Conservation (phyloP, 306 rosid genomes). For the Hylodesmum podocarpum region DNA sequence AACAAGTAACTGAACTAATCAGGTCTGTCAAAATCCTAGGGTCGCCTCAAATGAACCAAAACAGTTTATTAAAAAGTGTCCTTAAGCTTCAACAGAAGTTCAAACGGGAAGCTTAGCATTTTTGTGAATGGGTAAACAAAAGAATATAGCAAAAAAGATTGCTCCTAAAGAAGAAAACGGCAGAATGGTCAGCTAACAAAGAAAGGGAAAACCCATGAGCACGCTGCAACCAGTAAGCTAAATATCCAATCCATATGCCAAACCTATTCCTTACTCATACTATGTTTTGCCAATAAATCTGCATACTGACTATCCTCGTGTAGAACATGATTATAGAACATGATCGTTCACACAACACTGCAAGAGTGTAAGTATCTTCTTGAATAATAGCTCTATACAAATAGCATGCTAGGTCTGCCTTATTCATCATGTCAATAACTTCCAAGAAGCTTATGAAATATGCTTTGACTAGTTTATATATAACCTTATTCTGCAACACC, state of each 20-base stretch:
- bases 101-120: not conserved
- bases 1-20: not conserved
- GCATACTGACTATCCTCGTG: not conserved
- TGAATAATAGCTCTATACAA: not conserved
- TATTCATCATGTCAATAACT: constrained; percentile 1
- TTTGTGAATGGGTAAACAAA: not conserved
- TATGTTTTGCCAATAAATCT: not conserved
- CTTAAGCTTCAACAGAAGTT: not conserved
- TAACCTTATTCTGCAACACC: not conserved
- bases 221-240: not conserved
- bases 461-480: not conserved
- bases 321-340: not conserved
- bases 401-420: not conserved
- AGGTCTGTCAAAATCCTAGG: not conserved
- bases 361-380: not conserved
- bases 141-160: not conserved
- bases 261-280: not conserved
- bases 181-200: not conserved
- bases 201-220: not conserved
- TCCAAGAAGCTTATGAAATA: not conserved
- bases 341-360: not conserved
- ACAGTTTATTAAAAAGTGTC: not conserved
- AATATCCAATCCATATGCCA: not conserved
- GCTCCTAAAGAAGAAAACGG: not conserved
- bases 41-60: constrained; percentile 6